These are phyloP conservation scores for Populus hybrid DNA, from an alignment of 441 rosid species.

Conservation along the genomic window DNA sequence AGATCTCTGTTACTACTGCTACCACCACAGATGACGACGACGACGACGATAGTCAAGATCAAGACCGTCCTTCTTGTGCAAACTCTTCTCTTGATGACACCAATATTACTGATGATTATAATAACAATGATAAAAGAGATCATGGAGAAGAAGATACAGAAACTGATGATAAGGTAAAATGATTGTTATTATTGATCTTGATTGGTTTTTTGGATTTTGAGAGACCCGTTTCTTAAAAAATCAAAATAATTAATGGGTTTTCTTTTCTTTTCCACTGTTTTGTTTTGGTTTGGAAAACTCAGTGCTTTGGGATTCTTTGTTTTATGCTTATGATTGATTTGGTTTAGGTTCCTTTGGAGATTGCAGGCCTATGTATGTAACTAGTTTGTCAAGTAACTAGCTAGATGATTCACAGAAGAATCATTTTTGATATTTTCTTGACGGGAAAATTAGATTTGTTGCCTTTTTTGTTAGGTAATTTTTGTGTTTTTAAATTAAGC, in stretches of 20 bases:
- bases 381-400: neutral
- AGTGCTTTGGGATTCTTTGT: neutral
- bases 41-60: conserved; percentile 27
- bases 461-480: neutral
- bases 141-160: conserved; percentile 32
- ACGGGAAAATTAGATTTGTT: neutral
- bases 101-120: conserved; percentile 5
- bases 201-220: conserved; percentile 21
- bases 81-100: conserved; percentile 33
- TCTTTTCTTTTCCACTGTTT: conserved; percentile 16
- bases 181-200: neutral
- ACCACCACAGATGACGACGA: conserved; percentile 13
- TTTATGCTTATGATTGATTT: neutral
- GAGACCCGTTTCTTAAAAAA: conserved; percentile 27
- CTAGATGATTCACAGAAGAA: conserved; percentile 5
- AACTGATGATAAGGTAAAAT: conserved; percentile 33
- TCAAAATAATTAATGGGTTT: conserved; percentile 27
- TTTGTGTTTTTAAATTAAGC: neutral
- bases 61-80: conserved; percentile 36
- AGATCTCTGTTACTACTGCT: conserved; percentile 31
- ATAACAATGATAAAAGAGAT: neutral
- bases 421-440: neutral
- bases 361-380: neutral
- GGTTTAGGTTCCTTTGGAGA: neutral
- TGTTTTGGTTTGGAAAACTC: neutral